These are phyloP conservation scores for Blastocystis sp. DNA, from an alignment of 352 stramenopile species.

Conservation along the genomic window DNA sequence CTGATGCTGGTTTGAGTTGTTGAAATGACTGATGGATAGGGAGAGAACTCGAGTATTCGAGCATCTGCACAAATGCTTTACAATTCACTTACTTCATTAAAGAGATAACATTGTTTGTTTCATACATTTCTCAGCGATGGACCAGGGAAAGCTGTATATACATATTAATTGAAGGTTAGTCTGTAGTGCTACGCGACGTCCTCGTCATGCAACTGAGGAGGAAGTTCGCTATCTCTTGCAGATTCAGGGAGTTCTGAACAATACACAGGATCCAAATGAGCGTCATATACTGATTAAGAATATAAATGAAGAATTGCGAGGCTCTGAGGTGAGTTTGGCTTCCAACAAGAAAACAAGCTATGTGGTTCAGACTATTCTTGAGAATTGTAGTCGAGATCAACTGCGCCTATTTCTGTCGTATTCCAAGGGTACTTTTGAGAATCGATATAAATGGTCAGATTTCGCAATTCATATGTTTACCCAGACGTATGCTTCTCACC, in stretches of 20 bases:
- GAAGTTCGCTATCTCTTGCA: conserved; percentile 52
- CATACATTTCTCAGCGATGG: background rate
- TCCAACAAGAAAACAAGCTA: conserved; percentile 62
- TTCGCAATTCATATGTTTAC: conserved; percentile 62
- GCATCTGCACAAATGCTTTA: conserved; percentile 39
- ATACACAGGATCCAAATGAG: conserved; percentile 42
- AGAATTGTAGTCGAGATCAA: conserved; percentile 33
- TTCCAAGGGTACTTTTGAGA: conserved; percentile 18
- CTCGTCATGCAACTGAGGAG: conserved; percentile 44
- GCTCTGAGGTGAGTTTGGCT: conserved; percentile 61
- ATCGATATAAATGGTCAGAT: background rate
- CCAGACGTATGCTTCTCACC: conserved; percentile 49
- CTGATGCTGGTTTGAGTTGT: background rate
- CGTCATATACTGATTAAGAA: conserved; percentile 56
- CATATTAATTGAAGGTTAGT: background rate
- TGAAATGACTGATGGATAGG: background rate
- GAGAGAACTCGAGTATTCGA: background rate
- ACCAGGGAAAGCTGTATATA: background rate
- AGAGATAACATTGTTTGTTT: conserved; percentile 30
- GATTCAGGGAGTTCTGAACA: conserved; percentile 60
- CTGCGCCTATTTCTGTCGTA: conserved; percentile 56
- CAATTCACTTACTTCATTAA: background rate
- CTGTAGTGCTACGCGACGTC: conserved; percentile 42
- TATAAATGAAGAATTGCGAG: conserved; percentile 60
- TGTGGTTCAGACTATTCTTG: conserved; percentile 50